Conservation (phyloP, 805 yeast genomes). For the Millerago galiae region DNA sequence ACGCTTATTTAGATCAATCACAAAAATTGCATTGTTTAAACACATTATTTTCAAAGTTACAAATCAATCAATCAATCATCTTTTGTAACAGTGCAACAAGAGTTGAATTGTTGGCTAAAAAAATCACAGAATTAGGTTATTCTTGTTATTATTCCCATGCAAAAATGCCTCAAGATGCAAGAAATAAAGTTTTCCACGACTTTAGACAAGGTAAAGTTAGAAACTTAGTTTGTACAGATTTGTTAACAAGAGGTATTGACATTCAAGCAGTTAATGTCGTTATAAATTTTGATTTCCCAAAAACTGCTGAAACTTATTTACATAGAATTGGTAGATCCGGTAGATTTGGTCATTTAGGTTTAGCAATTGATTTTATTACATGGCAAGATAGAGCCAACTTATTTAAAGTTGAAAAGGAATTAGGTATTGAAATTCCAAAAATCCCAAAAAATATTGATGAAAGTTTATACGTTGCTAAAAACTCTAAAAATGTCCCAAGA, state of each 20-base stretch:
- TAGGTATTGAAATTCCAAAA: conserved; percentile 95
- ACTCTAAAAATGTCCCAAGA: conserved; percentile 67
- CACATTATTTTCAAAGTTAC: conserved; percentile 88
- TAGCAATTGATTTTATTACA: conserved; percentile 92
- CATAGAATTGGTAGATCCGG: conserved; percentile 99
- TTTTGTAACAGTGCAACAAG: conserved; percentile 96
- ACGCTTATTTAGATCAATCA: conserved; percentile 96
- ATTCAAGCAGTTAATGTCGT: conserved; percentile 98
- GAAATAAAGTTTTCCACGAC: conserved; percentile 97
- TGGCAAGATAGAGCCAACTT: conserved; percentile 95
- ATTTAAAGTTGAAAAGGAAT: conserved; percentile 93
- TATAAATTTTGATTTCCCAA: conserved; percentile 96
- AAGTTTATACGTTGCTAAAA: conserved; percentile 80
- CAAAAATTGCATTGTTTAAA: conserved; percentile 95
- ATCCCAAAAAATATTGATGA: conserved; percentile 92
- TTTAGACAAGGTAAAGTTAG: conserved; percentile 97
- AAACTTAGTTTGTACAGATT: conserved; percentile 93
- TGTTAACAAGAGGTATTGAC: conserved; percentile 96
- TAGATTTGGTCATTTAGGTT: conserved; percentile 96
- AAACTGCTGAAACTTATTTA: conserved; percentile 93
- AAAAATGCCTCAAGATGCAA: conserved; percentile 92
- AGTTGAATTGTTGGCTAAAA: conserved; percentile 91
- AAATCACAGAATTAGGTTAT: conserved; percentile 92
- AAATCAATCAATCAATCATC: conserved; percentile 93
- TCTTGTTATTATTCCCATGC: conserved; percentile 98